These are phyloP conservation scores for Ajuga reptans DNA, from an alignment of 305 asterid species.

Conservation along the genomic window DNA sequence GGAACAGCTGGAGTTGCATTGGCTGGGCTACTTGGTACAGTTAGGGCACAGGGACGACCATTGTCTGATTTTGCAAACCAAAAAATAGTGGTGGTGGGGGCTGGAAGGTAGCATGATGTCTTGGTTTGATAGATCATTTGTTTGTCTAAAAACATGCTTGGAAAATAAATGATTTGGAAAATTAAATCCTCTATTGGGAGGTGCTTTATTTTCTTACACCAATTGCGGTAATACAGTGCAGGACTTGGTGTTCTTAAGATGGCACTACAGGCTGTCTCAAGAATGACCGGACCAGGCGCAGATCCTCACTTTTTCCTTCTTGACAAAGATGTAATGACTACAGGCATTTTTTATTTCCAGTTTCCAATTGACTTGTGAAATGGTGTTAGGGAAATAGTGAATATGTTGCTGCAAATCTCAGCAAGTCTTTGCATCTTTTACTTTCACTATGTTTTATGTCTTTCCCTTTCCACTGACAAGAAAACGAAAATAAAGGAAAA, in stretches of 20 bases:
- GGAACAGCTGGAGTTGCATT: slow-evolving; percentile 99
- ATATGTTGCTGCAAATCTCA: neutral
- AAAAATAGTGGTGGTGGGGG: slow-evolving; percentile 96
- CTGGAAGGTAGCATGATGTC: slow-evolving; percentile 74
- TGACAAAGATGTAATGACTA: slow-evolving; percentile 73
- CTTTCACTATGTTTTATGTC: neutral
- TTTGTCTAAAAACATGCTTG: neutral
- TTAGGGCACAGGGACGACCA: slow-evolving; percentile 91
- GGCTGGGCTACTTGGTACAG: slow-evolving; percentile 96
- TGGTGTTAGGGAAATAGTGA: slow-evolving; percentile 6
- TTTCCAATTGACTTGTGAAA: neutral
- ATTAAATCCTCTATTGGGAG: slow-evolving; percentile 5
- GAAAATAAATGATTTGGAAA: neutral
- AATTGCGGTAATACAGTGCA: slow-evolving; percentile 61
- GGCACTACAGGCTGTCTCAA: slow-evolving; percentile 90
- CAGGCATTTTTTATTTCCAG: neutral
- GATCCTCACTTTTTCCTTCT: slow-evolving; percentile 90
- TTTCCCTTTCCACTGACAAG: neutral
- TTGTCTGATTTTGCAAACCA: slow-evolving; percentile 88
- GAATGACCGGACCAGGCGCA: slow-evolving; percentile 76
- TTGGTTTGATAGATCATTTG: slow-evolving; percentile 18
- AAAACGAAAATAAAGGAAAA: neutral
- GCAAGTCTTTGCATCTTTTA: neutral
- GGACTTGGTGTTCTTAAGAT: slow-evolving; percentile 99
- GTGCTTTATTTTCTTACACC: slow-evolving; percentile 24